Conservation (phyloP, 352 stramenopile species). For the Stramenopiles sp. region DNA sequence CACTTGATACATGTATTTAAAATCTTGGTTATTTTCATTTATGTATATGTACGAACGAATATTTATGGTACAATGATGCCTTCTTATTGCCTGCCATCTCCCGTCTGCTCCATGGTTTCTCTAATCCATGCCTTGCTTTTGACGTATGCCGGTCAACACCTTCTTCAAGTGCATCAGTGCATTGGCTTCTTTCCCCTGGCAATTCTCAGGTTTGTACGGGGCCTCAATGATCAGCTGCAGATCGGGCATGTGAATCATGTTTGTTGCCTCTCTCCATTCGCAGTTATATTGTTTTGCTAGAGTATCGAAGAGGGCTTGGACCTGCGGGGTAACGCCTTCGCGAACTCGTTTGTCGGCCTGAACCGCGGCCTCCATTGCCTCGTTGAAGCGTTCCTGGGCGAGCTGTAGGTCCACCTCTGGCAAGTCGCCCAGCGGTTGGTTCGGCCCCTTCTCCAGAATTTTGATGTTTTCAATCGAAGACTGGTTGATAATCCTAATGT, state of each 20-base stretch:
- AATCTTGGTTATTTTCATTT: no score
- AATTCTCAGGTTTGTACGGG: conserved; percentile 2
- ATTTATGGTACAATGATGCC: no score
- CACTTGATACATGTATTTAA: no score
- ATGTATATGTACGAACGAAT: no score
- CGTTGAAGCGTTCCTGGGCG: neutral
- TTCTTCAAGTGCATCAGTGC: neutral
- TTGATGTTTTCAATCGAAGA: neutral
- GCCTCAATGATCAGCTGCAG: neutral
- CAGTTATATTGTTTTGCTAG: neutral
- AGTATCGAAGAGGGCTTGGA: neutral
- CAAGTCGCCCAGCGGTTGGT: neutral
- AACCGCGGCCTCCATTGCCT: neutral
- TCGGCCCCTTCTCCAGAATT: neutral
- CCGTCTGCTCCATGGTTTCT: no score
- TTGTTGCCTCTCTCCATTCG: neutral
- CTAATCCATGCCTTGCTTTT: neutral
- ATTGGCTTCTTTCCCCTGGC: neutral
- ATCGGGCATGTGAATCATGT: neutral
- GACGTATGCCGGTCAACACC: neutral
- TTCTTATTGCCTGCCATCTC: no score
- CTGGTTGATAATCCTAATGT: neutral
- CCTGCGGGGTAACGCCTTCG: neutral
- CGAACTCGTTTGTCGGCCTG: neutral
- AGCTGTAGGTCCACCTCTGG: neutral